phyloP scores from a whole-genome alignment of 805 yeast species.

The Myxozyma neglecta region DNA sequence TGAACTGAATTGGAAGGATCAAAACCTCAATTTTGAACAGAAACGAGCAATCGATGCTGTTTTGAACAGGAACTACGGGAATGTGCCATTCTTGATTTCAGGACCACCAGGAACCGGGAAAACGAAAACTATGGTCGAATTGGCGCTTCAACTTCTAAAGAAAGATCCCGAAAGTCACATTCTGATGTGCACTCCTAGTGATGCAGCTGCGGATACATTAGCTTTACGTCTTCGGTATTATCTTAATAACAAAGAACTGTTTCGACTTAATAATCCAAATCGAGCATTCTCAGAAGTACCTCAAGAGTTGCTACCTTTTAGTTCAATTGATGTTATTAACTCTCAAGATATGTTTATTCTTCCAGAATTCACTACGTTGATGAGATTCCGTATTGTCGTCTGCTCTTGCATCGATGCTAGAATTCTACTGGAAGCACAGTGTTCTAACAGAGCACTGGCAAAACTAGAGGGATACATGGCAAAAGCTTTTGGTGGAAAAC shows the following conservation, averaged over 20 bases:
- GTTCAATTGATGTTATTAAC: slow-evolving; percentile 20
- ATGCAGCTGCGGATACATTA: slow-evolving; percentile 31
- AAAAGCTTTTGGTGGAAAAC: slow-evolving; percentile 12
- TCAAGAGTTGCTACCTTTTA: slow-evolving; percentile 18
- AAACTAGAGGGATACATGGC: slow-evolving; percentile 12
- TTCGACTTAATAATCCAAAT: slow-evolving; percentile 17
- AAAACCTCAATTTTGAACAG: slow-evolving; percentile 24
- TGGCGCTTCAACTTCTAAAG: slow-evolving; percentile 24
- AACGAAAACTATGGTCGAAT: slow-evolving; percentile 29
- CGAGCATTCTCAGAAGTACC: slow-evolving; percentile 27
- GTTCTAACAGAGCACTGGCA: slow-evolving; percentile 17
- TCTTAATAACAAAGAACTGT: slow-evolving; percentile 18
- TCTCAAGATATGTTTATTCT: slow-evolving; percentile 22
- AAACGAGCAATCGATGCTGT: slow-evolving; percentile 24
- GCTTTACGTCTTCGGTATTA: slow-evolving; percentile 18
- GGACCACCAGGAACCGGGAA: slow-evolving; percentile 32
- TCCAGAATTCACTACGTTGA: slow-evolving; percentile 16
- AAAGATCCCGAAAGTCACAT: slow-evolving; percentile 1
- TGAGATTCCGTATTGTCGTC: slow-evolving; percentile 22
- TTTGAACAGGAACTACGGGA: slow-evolving; percentile 18
- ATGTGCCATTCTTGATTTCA: slow-evolving; percentile 27
- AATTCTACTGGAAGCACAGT: slow-evolving; percentile 21
- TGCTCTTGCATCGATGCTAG: slow-evolving; percentile 28
- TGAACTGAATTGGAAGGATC: slow-evolving; percentile 21
- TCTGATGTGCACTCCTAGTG: slow-evolving; percentile 29